Base-by-base conservation (phyloP, 106 monocot species). In the Iris macrosiphon region DNA sequence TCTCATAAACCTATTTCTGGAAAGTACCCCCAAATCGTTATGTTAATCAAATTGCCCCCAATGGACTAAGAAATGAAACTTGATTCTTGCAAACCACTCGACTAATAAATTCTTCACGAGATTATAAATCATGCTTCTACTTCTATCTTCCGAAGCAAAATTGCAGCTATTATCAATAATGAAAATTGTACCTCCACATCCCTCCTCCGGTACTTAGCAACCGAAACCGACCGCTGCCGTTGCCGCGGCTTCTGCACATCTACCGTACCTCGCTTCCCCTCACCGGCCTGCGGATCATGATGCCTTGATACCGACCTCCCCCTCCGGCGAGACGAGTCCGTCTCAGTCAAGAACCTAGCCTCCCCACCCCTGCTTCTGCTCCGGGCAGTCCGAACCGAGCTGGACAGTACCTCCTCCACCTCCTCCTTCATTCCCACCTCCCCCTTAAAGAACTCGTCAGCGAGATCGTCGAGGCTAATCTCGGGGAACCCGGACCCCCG, bases 381-480 rank as follows among this genome's bases (percentile, higher is more conserved):
- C 55, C 61, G 25, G 11, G 59, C 42, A 14, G 21, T 39, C 58
- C 33, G 20, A 44, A 31, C 15, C 18, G 18, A 11, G 35, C 21
- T 31, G 33, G 34, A 61, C 53, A 45, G 26, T n/a, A n/a, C n/a
- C 9, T 59, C 48, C 49, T 47, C 30, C 45, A 13, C 33, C 51
- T 29, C 65, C 4, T 6, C 31, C 17, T 14, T 60, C 37, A 43
- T 45, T 14, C 61, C 71, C 30, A 59, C 74, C 28, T 55, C 74
- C 21, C 52, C 68, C 47, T 78, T 76, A 58, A 61, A 60, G 21
- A 35, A 71, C 64, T 92, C 91, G 57, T 92, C 79, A 7, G 91
- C 91, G 28, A 92, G 79, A 54, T 92, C 91, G 40, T 92, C 91
- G 26, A 86, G 76, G 73, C 86, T 92, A 31, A 79, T 60, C 53